Evolutionary conservation across 805 yeast genomes (phyloP).

Genomic region (Blastobotrys chiropterorum): DNA sequence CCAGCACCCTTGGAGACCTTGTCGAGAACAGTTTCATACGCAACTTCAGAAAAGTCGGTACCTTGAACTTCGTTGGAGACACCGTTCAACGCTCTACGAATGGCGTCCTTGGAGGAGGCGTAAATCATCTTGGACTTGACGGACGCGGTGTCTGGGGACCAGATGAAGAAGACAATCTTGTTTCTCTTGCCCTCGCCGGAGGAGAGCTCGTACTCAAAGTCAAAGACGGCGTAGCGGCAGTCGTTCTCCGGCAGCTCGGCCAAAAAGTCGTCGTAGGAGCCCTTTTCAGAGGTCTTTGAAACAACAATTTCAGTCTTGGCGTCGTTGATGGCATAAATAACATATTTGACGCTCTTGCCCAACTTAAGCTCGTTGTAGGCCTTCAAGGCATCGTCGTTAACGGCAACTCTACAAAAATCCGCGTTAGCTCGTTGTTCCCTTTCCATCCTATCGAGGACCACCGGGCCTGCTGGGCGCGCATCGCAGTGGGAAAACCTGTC

Average conservation of each 20-base stretch:
- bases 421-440: slow-evolving; percentile 3
- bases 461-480: background rate
- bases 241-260: slow-evolving; percentile 91
- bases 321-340: slow-evolving; percentile 76
- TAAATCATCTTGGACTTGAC: slow-evolving; percentile 93
- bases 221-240: slow-evolving; percentile 94
- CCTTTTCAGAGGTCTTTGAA: slow-evolving; percentile 69
- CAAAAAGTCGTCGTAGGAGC: slow-evolving; percentile 78
- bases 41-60: slow-evolving; percentile 95
- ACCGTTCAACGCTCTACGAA: slow-evolving; percentile 96
- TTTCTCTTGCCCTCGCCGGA: slow-evolving; percentile 90
- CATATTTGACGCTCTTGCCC: slow-evolving; percentile 70
- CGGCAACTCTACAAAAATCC: slow-evolving; percentile 56
- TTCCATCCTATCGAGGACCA: no score
- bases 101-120: slow-evolving; percentile 96
- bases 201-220: slow-evolving; percentile 88
- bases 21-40: slow-evolving; percentile 87
- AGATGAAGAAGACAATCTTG: slow-evolving; percentile 68
- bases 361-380: slow-evolving; percentile 96
- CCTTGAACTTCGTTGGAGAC: slow-evolving; percentile 94
- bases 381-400: slow-evolving; percentile 82
- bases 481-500: background rate
- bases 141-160: slow-evolving; percentile 98
- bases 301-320: slow-evolving; percentile 88
- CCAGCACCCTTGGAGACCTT: slow-evolving; percentile 81